Percentiles rank a stretch among this genome's conserved stretches.
phyloP scores from a whole-genome alignment of 805 yeast genomes.

The Ogataea naganishii region DNA sequence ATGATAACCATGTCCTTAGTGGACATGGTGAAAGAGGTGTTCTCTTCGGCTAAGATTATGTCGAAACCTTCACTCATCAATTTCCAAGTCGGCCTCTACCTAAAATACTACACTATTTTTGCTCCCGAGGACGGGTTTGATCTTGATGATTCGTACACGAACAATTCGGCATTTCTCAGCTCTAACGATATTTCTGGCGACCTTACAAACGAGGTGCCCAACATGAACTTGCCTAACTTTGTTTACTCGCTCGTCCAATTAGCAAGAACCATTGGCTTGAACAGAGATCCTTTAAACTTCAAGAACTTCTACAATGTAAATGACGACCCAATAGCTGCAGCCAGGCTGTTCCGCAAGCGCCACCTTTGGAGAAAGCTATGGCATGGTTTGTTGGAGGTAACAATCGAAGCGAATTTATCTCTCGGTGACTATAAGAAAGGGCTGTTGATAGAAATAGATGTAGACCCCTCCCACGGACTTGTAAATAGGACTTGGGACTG shows the following conservation, averaged over 20 bases:
- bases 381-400: conserved; percentile 25
- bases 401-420: conserved; percentile 25
- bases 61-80: conserved; percentile 37
- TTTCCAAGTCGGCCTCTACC: conserved; percentile 51
- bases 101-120: conserved; percentile 44
- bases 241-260: conserved; percentile 29
- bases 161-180: conserved; percentile 12
- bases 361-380: conserved; percentile 33
- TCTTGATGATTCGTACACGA: conserved; percentile 30
- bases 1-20: conserved; percentile 30
- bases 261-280: conserved; percentile 38
- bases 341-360: conserved; percentile 23
- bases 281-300: conserved; percentile 38
- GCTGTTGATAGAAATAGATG: conserved; percentile 26
- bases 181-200: conserved; percentile 28
- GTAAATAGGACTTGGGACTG: conserved; percentile 28
- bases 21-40: conserved; percentile 36
- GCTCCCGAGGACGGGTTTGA: conserved; percentile 51
- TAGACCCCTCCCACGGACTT: conserved; percentile 25
- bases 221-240: conserved; percentile 26
- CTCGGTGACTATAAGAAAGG: conserved; percentile 30
- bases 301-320: conserved; percentile 21
- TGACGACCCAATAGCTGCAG: conserved; percentile 20
- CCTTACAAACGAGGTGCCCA: conserved; percentile 24
- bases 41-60: conserved; percentile 32